These are phyloP conservation scores for Fusarium tupiense DNA, from an alignment of 2,329 filamentous ascomycete genomes.

Conservation along the genomic window DNA sequence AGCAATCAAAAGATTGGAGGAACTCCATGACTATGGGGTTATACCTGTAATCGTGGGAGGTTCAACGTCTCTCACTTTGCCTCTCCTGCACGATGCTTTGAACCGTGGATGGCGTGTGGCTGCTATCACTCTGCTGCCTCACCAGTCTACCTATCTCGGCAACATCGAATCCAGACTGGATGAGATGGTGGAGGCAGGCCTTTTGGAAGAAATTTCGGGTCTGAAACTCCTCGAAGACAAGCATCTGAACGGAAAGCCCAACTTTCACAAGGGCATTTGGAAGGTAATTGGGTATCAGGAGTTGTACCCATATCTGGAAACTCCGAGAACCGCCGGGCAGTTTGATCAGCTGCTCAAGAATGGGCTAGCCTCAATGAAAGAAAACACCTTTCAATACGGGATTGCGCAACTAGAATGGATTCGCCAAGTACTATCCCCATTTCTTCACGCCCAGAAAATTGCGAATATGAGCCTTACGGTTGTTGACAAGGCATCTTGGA, in stretches of 20 bases:
- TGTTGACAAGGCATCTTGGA: neutral
- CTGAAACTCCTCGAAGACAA: neutral
- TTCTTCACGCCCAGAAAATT: neutral
- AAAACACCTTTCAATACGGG: neutral
- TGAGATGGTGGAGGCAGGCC: neutral
- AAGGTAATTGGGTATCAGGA: neutral
- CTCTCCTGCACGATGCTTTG: neutral
- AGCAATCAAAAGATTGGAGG: neutral
- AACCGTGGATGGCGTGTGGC: neutral
- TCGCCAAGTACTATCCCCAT: neutral
- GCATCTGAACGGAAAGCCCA: neutral
- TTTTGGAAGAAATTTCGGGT: neutral
- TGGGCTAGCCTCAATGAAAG: neutral
- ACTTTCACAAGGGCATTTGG: neutral
- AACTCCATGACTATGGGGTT: neutral
- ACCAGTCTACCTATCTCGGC: neutral
- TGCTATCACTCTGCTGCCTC: neutral
- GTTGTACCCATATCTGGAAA: neutral
- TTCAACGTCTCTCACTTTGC: neutral
- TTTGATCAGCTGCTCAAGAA: neutral
- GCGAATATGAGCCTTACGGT: neutral
- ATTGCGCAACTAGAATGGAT: neutral
- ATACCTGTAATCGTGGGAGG: neutral
- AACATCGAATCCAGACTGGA: neutral
- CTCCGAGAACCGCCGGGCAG: fast-evolving